Conservation (phyloP, 352 stramenopile genomes). For the Globisporangium alternatum region DNA sequence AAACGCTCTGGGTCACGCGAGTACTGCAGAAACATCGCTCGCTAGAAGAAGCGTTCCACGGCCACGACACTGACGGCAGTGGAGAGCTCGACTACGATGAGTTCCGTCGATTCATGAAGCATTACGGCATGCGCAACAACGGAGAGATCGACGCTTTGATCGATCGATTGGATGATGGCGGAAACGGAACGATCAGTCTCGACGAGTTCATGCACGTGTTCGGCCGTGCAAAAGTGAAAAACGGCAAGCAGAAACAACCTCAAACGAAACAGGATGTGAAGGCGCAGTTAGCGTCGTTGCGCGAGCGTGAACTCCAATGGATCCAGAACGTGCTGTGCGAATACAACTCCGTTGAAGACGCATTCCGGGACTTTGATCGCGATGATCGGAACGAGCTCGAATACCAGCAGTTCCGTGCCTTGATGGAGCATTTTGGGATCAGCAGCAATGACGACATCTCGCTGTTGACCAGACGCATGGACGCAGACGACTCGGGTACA, state of each 20-base stretch:
- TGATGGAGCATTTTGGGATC: constrained; percentile 52
- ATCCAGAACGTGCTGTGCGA: constrained; percentile 39
- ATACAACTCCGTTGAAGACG: constrained; percentile 39
- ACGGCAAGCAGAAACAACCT: constrained; percentile 10
- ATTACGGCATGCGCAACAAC: constrained; percentile 39
- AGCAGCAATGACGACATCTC: constrained; percentile 46
- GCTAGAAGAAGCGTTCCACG: constrained; percentile 34
- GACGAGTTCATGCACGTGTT: constrained; percentile 45
- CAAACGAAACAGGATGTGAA: constrained; percentile 18
- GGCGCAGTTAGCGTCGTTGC: constrained; percentile 22
- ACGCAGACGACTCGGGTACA: constrained; percentile 44
- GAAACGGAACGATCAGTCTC: constrained; percentile 38
- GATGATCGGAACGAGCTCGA: constrained; percentile 35
- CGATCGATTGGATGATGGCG: constrained; percentile 35
- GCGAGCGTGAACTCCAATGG: constrained; percentile 53
- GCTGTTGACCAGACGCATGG: constrained; percentile 41
- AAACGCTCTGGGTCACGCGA: constrained; percentile 21
- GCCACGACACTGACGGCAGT: constrained; percentile 36
- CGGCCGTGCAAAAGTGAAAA: constrained; percentile 8
- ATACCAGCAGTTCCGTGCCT: constrained; percentile 55
- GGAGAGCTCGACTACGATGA: constrained; percentile 46
- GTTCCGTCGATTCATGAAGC: constrained; percentile 50
- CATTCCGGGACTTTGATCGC: constrained; percentile 43
- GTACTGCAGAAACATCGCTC: constrained; percentile 36
- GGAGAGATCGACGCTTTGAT: constrained; percentile 38